These are phyloP conservation scores for Epichloe coenophiala DNA, from an alignment of 2,329 filamentous ascomycete genomes.

Conservation along the genomic window DNA sequence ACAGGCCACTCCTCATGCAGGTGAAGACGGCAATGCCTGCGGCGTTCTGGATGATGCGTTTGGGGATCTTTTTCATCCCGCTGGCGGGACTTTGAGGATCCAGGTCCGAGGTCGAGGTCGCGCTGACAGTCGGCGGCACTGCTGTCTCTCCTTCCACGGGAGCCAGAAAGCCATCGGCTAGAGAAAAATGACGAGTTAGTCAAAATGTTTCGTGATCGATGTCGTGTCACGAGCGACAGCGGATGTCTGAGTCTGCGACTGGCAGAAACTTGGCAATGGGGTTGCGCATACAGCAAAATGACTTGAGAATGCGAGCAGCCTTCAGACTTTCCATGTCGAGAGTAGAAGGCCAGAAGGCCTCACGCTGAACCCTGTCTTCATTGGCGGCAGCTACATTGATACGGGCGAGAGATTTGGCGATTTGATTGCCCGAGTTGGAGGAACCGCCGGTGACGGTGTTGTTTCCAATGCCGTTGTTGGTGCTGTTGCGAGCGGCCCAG, in stretches of 20 bases:
- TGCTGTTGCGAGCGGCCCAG: conserved; percentile 36
- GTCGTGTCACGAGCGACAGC: neutral
- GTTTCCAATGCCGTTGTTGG: conserved; percentile 10
- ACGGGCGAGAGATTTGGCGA: conserved; percentile 14
- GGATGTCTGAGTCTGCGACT: neutral
- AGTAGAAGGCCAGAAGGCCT: conserved; percentile 75
- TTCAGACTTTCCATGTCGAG: conserved; percentile 87
- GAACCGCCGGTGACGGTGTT: neutral
- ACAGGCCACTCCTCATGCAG: conserved; percentile 85
- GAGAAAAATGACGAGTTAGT: conserved; percentile 2
- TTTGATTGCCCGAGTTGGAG: neutral
- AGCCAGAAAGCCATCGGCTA: conserved; percentile 44
- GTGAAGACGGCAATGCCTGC: conserved; percentile 90
- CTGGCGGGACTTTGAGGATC: conserved; percentile 36
- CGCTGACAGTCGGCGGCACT: neutral
- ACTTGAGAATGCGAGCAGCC: conserved; percentile 75
- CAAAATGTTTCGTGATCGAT: neutral
- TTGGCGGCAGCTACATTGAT: conserved; percentile 24
- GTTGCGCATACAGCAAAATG: conserved; percentile 61
- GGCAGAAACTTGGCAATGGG: neutral
- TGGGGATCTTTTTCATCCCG: conserved; percentile 68
- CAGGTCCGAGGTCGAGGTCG: conserved; percentile 11
- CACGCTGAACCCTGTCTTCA: conserved; percentile 25
- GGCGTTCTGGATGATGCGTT: conserved; percentile 73
- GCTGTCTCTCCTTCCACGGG: conserved; percentile 20